Conservation (phyloP, 2,329 filamentous ascomycete species). For the Lasiodiplodia sp. region DNA sequence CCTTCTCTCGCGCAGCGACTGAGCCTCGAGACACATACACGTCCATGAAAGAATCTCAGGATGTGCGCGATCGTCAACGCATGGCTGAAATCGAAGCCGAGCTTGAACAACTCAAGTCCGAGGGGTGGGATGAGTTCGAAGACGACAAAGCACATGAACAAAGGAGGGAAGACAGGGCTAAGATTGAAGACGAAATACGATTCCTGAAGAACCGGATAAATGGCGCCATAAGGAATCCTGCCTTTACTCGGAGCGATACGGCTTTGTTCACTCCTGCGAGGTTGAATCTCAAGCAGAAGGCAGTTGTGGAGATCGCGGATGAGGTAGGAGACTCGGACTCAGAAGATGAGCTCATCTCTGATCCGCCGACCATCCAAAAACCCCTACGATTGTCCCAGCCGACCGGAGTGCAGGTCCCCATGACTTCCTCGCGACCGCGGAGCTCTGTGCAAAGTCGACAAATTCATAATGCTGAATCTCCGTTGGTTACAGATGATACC, state of each 20-base stretch:
- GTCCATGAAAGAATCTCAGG: constrained; percentile 55
- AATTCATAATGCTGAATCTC: background rate
- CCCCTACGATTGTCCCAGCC: constrained; percentile 29
- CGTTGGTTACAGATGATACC: background rate
- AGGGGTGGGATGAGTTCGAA: constrained; percentile 32
- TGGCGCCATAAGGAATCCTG: constrained; percentile 33
- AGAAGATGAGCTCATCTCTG: constrained; percentile 42
- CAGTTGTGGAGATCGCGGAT: constrained; percentile 35
- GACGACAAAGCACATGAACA: constrained; percentile 37
- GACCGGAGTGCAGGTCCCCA: constrained; percentile 43
- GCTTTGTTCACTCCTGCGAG: constrained; percentile 40
- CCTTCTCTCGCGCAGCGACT: constrained; percentile 41
- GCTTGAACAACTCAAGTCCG: constrained; percentile 20
- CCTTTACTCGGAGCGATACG: constrained; percentile 31
- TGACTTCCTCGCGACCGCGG: constrained; percentile 47
- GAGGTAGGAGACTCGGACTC: constrained; percentile 35
- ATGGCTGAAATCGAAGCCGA: constrained; percentile 29
- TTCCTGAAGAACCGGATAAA: constrained; percentile 10
- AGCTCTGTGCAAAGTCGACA: constrained; percentile 12
- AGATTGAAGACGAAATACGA: constrained; percentile 17
- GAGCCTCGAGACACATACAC: constrained; percentile 53
- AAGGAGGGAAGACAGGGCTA: constrained; percentile 36
- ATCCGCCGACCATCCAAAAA: constrained; percentile 32
- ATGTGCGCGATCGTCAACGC: constrained; percentile 41
- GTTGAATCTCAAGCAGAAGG: constrained; percentile 22